Evolutionary conservation across 306 rosid species (phyloP).

Genomic region (Geum urbanum): DNA sequence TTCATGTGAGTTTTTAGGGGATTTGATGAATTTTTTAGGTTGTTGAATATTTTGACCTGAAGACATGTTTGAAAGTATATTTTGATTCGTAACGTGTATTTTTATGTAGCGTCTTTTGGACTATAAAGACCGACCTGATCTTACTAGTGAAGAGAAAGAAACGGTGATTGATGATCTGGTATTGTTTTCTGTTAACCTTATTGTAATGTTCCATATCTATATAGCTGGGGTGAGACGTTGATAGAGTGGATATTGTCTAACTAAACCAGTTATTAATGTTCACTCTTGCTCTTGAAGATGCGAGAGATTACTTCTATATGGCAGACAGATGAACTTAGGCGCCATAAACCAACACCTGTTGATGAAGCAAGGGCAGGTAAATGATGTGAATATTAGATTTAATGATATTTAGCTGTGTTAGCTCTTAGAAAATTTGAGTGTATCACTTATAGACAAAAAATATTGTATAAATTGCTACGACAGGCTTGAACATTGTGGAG

Average conservation of each 20-base stretch:
- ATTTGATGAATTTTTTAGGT: not conserved
- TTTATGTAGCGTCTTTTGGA: slow-evolving; percentile 72
- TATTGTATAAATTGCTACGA: slow-evolving; percentile 17
- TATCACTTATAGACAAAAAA: slow-evolving; percentile 8
- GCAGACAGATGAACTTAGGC: slow-evolving; percentile 97
- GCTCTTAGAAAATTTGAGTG: slow-evolving; percentile 10
- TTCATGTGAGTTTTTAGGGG: slow-evolving; percentile 57
- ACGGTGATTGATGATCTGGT: slow-evolving; percentile 94
- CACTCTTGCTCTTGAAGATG: slow-evolving; percentile 50
- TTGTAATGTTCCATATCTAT: slow-evolving; percentile 28
- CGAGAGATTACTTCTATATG: slow-evolving; percentile 94
- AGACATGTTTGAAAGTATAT: slow-evolving; percentile 17
- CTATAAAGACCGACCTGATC: slow-evolving; percentile 79
- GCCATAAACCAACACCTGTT: slow-evolving; percentile 86
- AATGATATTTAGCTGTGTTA: slow-evolving; percentile 12
- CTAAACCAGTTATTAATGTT: slow-evolving; percentile 14
- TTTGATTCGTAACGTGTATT: slow-evolving; percentile 22
- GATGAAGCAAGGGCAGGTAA: slow-evolving; percentile 97
- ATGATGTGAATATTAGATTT: slow-evolving; percentile 20
- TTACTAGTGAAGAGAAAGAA: slow-evolving; percentile 73
- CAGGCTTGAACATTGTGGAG: slow-evolving; percentile 93
- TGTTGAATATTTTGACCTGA: not conserved
- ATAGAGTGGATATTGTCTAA: slow-evolving; percentile 8
- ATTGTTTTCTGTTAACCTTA: slow-evolving; percentile 28
- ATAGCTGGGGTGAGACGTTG: slow-evolving; percentile 2